Evolutionary conservation across 768 basidiomycete genomes (phyloP).

Genomic region (Rhizopogon vinicolor): DNA sequence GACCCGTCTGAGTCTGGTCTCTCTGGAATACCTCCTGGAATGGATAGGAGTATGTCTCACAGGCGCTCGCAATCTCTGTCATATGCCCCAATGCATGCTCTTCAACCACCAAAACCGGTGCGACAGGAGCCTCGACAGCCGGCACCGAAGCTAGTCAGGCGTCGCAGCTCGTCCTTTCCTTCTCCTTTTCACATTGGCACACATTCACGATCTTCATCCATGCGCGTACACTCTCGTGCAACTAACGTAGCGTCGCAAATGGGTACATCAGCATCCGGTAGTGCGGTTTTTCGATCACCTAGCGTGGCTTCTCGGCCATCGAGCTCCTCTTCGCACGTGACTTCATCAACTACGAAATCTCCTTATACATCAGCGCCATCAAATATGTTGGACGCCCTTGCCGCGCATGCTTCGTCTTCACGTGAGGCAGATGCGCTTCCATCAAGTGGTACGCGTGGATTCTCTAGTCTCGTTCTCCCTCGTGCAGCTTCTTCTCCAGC

Average conservation of each 20-base stretch:
- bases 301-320: constrained; percentile 10
- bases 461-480: constrained; percentile 50
- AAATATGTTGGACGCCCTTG: constrained; percentile 27
- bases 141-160: constrained; percentile 19
- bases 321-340: constrained; percentile 9
- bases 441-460: constrained; percentile 54
- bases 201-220: constrained; percentile 2
- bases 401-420: constrained; percentile 25
- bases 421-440: constrained; percentile 19
- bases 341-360: constrained; percentile 24
- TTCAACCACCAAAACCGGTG: constrained; percentile 9
- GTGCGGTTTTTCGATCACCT: neutral
- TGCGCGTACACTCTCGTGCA: neutral
- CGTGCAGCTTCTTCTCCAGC: constrained; percentile 26
- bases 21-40: neutral
- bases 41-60: constrained; percentile 5
- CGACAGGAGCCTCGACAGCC: constrained; percentile 20
- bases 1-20: constrained; percentile 17
- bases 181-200: constrained; percentile 7
- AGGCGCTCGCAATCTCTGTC: constrained; percentile 14
- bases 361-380: constrained; percentile 25
- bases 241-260: neutral
- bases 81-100: constrained; percentile 6
- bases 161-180: constrained; percentile 28
- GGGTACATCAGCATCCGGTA: constrained; percentile 5